Evolutionary conservation across 306 rosid genomes (phyloP), one percentile per base, ranked within the genome.

Genomic region (Corylus avellana): DNA sequence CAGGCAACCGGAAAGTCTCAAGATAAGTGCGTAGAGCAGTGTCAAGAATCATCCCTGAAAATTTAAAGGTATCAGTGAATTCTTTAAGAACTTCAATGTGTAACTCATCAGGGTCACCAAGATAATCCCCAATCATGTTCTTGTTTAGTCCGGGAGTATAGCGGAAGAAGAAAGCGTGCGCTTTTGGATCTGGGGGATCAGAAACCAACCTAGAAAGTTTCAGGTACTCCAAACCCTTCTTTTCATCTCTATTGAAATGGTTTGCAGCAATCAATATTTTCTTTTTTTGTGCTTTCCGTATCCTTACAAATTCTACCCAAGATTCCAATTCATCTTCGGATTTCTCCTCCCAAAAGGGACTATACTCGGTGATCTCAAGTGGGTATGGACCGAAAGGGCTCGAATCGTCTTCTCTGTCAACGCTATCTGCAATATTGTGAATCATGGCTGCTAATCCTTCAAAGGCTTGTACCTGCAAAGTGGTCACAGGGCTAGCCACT

Each of bases 71-170:
- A 25, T 78, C 87, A 4, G 97, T 87, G 78, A 91, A 95, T 77
- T 95, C 97, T 64, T 78, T 86, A 14, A 95, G 92, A 74, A 91
- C 97, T 58, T 87, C 56, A 32, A 95, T 79, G 63, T 93, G 89
- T 72, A 95, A 90, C 72, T 80, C 84, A 75, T 87, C 97, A 46
- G 98, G 99, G 80, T 95, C 98, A 1, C 99, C 99, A 53, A 95
- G 94, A 87, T 81, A 93, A 61, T 95, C 99, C 5, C 97, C 99
- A 39, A 95, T 86, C 59, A 78, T 46, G 50, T 72, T 89, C 90
- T 89, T 95, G 87, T 95, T 94, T 32, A 95, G 32, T 35, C 94
- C 97, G 0, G 93, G 91, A 20, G 96, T 86, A 89, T 79, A 91
- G 1, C 94, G 84, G 49, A 93, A 91, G 90, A 93, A 95, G 86